Base-by-base conservation (phyloP, 2,329 filamentous ascomycete genomes). In the Emmonsia crescens region DNA sequence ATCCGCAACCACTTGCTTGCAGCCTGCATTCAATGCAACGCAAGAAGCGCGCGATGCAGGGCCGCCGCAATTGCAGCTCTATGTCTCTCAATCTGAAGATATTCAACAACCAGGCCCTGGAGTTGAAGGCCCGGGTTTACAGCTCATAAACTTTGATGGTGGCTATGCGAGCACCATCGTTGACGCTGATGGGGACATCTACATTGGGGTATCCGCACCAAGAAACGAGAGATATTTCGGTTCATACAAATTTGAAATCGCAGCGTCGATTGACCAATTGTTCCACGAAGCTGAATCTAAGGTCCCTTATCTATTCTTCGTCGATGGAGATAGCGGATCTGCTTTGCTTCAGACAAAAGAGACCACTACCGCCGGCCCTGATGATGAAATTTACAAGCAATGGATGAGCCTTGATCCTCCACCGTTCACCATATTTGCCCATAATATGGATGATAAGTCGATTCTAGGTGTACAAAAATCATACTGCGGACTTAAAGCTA, bases 1-100 rank as follows among this genome's bases (percentile, higher is more conserved):
- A 60, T 91, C 91, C 1, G 85, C 91, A 51, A 97, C 91, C 66
- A 92, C 89, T 0, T 99, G 94, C 74, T 75, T 84, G 31, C 91
- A 95, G 68, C 94, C 93, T 14, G 72, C 75, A 24, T 78, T 80
- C 48, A 83, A 82, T 48, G 77, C 75, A 1, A 75, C 77, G 12
- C 76, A 78, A 29, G 78, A 76, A 0, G 69, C 69, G 2, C 68
- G 76, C 59, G 73, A 75, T 16, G 70, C 66, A 12, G 68, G 77
- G 1, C 83, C 89, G 14, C 87, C 89, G 1, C 91, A 96, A 68
- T 81, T 97, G 58, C 83, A 83, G 14, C 77, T 97, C 10, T 96
- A 88, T 69, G 79, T 96, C 56, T 95, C 91, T 2, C 85, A 78
- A 21, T 84, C 84, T 2, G 69, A 78, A 1, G 77, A 79, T 14